These are phyloP conservation scores for Chenopodium album DNA, from an alignment of 148 eudicot genomes.

Conservation along the genomic window DNA sequence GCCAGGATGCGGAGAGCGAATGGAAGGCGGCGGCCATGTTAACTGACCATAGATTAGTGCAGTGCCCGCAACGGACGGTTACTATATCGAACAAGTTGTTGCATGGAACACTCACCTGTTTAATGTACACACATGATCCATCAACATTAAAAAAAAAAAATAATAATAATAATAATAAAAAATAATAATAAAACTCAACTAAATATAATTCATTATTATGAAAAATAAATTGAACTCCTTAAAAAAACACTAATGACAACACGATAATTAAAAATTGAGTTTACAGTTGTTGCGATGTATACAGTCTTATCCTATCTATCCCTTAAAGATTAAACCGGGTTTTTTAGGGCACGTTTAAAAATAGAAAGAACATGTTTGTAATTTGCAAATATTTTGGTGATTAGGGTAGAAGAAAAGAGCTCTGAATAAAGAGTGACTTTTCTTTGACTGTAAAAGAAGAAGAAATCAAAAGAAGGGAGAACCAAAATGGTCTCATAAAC, in stretches of 20 bases:
- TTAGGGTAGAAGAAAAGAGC: background rate
- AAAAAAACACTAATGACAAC: too few species aligned
- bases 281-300: background rate
- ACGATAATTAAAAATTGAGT: too few species aligned
- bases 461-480: slow-evolving; percentile 23
- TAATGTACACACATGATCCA: background rate
- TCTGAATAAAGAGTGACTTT: slow-evolving; percentile 23
- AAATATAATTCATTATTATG: too few species aligned
- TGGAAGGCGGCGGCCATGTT: slow-evolving; percentile 88
- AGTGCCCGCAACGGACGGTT: slow-evolving; percentile 92
- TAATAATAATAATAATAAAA: too few species aligned
- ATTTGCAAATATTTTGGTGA: background rate
- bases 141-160: background rate
- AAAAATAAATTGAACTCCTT: background rate
- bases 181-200: too few species aligned
- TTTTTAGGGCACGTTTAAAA: background rate
- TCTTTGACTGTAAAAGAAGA: slow-evolving; percentile 43
- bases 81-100: slow-evolving; percentile 67
- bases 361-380: background rate
- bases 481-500: background rate
- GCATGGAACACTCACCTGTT: slow-evolving; percentile 91
- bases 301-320: background rate
- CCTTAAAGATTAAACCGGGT: background rate
- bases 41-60: slow-evolving; percentile 80
- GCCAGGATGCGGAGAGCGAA: slow-evolving; percentile 38